Base-by-base conservation (phyloP, 352 stramenopile genomes). In the Globisporangium cederbergense region DNA sequence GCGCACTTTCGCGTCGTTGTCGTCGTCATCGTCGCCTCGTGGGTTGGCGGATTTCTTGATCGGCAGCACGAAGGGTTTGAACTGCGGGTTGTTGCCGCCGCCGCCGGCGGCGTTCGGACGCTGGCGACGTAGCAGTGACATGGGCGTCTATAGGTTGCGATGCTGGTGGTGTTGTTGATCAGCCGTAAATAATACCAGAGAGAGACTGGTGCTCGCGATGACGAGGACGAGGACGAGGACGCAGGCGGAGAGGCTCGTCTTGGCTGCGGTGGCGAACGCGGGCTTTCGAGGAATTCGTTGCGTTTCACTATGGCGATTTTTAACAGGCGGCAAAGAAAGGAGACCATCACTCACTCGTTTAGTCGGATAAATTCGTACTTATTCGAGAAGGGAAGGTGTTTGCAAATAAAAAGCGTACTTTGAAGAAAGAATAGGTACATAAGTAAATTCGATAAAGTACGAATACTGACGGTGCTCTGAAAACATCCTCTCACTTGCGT, bases 51-150 rank as follows among this genome's bases (percentile, higher is more conserved):
- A 14, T 40, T 49, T 71, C 63, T 90, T 93, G 18, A 88, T 56
- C 0, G 85, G 85, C 49, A 89, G 72, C 58, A 93, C 82, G 56
- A 93, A 93, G 18, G 79, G 85, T 65, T 93, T 93, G 77, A 88
- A 93, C 46, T 83, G 77, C 49, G 72, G 34, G 13, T 61, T 61
- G 30, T 47, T 62, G 57, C 68, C 53, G 13, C 58, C 59, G 18
- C 62, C 47, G 16, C 59, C 63, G 11, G 60, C 51, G 5, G 30
- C 46, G 43, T 20, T 60, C 11, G 57, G 58, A 10, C 60, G 58
- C 10, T 78, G 64, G 42, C 81, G 71, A 13, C 80, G 80, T 45
- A 91, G 66, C 55, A 93, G 62, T 64, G 72, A 81, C 78, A 83
- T 79, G 52, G 4, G 8, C 30, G 51, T 59, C 28, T 22, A 32